A percentile compares a stretch with the other conserved stretches of the same genome.
Conservation (phyloP, 2,329 filamentous ascomycete genomes). For the Botrytis squamosa region DNA sequence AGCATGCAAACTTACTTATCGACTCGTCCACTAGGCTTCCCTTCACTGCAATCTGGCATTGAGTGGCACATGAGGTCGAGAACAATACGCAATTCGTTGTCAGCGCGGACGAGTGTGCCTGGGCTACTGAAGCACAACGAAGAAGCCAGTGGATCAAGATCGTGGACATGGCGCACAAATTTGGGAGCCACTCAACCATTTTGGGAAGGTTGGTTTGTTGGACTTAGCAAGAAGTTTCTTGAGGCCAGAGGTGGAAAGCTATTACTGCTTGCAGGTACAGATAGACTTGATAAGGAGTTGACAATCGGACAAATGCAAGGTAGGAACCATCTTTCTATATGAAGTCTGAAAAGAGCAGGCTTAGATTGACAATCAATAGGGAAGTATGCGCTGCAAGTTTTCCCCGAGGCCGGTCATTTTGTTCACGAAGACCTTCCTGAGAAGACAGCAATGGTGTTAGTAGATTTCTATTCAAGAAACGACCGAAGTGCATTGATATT, state of each 20-base stretch:
- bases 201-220: conserved; percentile 92
- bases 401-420: conserved; percentile 94
- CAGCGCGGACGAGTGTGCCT: conserved; percentile 86
- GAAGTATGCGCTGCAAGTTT: conserved; percentile 93
- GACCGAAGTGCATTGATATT: conserved; percentile 81
- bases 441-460: conserved; percentile 79
- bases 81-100: conserved; percentile 78
- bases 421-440: conserved; percentile 93
- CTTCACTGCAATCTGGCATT: conserved; percentile 74
- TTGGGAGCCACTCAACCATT: conserved; percentile 80
- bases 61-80: conserved; percentile 92
- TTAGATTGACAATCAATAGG: conserved; percentile 47
- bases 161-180: conserved; percentile 84
- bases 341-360: background rate
- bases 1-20: conserved; percentile 93
- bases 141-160: conserved; percentile 32
- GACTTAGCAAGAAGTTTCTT: conserved; percentile 85
- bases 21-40: conserved; percentile 75
- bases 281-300: conserved; percentile 84
- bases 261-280: conserved; percentile 82
- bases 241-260: conserved; percentile 79
- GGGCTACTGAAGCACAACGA: conserved; percentile 62
- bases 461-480: conserved; percentile 90
- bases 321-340: conserved; percentile 41
- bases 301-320: conserved; percentile 98